Evolutionary conservation across 2,329 filamentous ascomycete genomes (phyloP), one percentile per base, ranked within the genome.

Genomic region (Cercospora zeina): DNA sequence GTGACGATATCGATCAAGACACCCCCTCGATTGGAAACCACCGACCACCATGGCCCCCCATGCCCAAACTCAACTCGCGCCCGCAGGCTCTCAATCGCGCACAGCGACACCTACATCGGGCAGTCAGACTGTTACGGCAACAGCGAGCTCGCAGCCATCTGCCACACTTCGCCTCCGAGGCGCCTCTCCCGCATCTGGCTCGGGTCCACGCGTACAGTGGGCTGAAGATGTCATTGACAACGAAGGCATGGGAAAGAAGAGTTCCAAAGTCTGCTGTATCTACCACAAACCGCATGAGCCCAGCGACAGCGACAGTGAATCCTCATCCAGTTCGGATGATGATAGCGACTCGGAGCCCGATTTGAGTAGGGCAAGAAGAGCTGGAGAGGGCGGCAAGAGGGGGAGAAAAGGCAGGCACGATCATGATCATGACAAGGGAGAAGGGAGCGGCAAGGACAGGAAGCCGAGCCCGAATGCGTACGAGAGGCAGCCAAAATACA

Each of bases 221-320:
- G 91, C 91, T 6, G 90, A 95, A 72, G 89, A 91, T 72, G 93
- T 97, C 6, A 82, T 99, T 2, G 93, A 99, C 77, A 99, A 99
- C 73, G 95, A 99, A 77, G 91, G 91, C 3, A 83, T 97, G 76
- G 92, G 92, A 7, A 90, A 90, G 77, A 99, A 97, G 80, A 93
- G 87, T 67, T 96, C 91, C 16, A 99, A 99, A 85, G 95, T 97
- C n/a, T 99, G 95, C 83, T 99, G 95, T 77, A 99, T 99, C 76
- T 99, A 97, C 79, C 93, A 97, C 79, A 89, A 89, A 64, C 88
- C 91, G 6, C 89, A 89, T 68, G 85, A 83, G 10, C 87, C 91
- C 3, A 91, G 89, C 74, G 93, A 97, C 75, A 95, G 90, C 33
- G 92, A 88, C 68, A 85, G 87, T 67, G 86, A 88, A 63, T 85